A percentile compares a stretch with the other conserved stretches of the same genome.
Conservation (phyloP, 2,329 filamentous ascomycete species). For the Aspergillus costaricaensis region DNA sequence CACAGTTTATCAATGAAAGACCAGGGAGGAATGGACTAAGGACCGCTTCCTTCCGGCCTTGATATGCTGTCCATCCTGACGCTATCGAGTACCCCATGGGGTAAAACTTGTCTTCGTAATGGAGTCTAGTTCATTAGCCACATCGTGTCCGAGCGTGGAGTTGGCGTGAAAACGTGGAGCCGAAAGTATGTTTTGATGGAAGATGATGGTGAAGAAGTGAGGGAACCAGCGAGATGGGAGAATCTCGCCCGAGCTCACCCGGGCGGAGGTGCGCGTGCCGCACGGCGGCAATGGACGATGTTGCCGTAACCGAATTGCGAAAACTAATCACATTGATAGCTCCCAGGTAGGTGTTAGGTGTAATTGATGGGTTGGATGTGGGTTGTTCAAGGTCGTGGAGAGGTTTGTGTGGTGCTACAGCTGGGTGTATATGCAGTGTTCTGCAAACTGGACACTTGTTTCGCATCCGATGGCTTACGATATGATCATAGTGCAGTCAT, state of each 20-base stretch:
- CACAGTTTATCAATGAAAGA: no score
- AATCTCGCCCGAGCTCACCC: slow-evolving; percentile 8
- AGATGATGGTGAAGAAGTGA: background rate
- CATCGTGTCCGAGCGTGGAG: background rate
- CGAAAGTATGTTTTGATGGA: slow-evolving; percentile 1
- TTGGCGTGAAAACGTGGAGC: background rate
- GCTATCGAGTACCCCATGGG: background rate
- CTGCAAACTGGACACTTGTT: no score
- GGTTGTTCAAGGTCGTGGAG: no score
- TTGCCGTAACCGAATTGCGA: no score
- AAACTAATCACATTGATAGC: no score
- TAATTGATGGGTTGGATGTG: no score
- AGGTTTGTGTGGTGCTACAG: no score
- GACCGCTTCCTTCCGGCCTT: background rate
- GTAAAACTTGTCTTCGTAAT: background rate
- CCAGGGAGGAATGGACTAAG: no score
- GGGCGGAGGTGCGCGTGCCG: background rate
- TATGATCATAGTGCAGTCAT: background rate
- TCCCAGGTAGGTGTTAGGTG: no score
- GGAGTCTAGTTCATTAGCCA: background rate
- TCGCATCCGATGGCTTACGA: background rate
- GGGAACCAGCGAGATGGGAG: background rate
- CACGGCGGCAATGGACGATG: no score
- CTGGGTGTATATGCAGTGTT: no score
- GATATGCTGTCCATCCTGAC: background rate